These are phyloP conservation scores for Penicillium diatomitis DNA, from an alignment of 495 filamentous ascomycete species.

Conservation along the genomic window DNA sequence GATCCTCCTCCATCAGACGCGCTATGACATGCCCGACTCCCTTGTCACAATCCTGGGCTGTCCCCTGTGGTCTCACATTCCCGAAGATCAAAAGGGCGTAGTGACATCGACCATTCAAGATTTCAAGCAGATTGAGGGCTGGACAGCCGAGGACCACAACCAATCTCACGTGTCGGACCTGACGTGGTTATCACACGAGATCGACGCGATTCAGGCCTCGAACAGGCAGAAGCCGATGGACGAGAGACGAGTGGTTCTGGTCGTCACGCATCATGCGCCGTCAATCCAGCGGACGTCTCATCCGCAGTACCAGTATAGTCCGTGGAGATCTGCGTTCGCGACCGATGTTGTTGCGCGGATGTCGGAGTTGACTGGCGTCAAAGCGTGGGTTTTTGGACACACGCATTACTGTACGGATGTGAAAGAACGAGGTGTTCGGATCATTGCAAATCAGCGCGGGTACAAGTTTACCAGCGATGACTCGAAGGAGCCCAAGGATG, in stretches of 20 bases:
- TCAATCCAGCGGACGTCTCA: conserved; percentile 30
- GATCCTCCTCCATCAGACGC: conserved; percentile 34
- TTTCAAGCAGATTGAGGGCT: conserved; percentile 40
- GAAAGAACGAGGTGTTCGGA: conserved; percentile 22
- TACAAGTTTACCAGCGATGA: conserved; percentile 29
- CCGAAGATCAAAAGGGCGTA: conserved; percentile 21
- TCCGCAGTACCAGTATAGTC: conserved; percentile 32
- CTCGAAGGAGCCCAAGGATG: neutral
- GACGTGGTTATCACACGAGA: conserved; percentile 35
- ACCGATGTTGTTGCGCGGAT: conserved; percentile 36
- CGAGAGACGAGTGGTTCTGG: conserved; percentile 26
- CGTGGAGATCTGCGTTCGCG: conserved; percentile 39
- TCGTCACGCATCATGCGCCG: conserved; percentile 49
- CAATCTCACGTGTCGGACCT: conserved; percentile 31
- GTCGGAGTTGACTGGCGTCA: conserved; percentile 11
- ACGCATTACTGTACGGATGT: conserved; percentile 43
- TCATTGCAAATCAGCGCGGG: conserved; percentile 47
- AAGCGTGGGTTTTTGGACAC: conserved; percentile 46
- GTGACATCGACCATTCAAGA: conserved; percentile 38
- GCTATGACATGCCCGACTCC: conserved; percentile 32
- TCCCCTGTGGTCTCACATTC: conserved; percentile 47
- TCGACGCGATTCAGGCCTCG: conserved; percentile 17
- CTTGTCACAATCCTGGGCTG: conserved; percentile 44
- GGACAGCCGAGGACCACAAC: conserved; percentile 43
- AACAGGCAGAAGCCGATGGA: neutral